Evolutionary conservation across 2,329 filamentous ascomycete genomes (phyloP).

Genomic region (Stachybotrys chartarum): DNA sequence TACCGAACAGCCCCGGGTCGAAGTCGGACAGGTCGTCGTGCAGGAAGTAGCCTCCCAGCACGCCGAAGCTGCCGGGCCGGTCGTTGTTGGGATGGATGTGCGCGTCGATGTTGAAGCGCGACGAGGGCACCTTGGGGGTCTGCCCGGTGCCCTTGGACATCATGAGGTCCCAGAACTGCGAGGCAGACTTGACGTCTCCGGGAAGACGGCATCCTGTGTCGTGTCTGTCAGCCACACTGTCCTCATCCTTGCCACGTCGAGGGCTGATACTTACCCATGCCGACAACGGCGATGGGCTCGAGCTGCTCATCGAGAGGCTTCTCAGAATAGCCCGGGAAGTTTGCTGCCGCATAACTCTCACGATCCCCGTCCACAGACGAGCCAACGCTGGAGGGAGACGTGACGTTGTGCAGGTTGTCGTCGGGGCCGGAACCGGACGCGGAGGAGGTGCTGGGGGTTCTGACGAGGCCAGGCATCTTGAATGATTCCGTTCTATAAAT

Average conservation of each 20-base stretch:
- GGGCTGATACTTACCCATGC: conserved; percentile 6
- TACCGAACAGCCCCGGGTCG: conserved; percentile 27
- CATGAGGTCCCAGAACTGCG: conserved; percentile 1
- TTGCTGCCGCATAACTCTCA: conserved; percentile 2
- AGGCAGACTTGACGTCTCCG: not conserved
- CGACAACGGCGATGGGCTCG: conserved; percentile 9
- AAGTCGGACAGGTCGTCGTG: conserved; percentile 18
- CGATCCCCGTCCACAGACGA: not conserved
- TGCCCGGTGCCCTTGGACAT: conserved; percentile 1
- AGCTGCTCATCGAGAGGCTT: conserved; percentile 7
- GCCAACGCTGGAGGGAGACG: too few relatives aligned
- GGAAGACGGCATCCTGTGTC: not conserved
- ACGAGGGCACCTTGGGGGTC: not conserved
- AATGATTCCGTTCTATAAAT: too few relatives aligned
- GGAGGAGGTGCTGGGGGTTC: too few relatives aligned
- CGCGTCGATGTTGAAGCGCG: conserved; percentile 14
- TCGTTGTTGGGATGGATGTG: conserved; percentile 25
- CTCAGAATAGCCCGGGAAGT: conserved; percentile 7
- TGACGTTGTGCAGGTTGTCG: too few relatives aligned
- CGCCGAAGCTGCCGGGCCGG: conserved; percentile 8
- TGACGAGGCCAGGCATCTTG: too few relatives aligned
- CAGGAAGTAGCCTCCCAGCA: conserved; percentile 14
- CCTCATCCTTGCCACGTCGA: not conserved
- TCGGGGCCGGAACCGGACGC: too few relatives aligned
- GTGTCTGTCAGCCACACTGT: not conserved